Conservation (phyloP, 495 filamentous ascomycete genomes). For the Xylaria flabelliformis region DNA sequence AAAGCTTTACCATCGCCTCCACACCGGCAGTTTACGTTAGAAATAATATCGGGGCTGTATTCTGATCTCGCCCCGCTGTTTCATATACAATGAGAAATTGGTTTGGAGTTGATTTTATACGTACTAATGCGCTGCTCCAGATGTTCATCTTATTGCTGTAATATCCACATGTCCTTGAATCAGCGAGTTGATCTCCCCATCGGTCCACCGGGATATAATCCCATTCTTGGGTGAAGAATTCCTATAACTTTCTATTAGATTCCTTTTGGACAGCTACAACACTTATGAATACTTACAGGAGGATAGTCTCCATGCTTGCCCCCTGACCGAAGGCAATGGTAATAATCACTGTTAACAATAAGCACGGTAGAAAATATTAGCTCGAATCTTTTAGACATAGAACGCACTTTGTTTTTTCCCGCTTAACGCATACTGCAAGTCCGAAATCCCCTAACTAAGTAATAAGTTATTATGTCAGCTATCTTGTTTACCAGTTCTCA, state of each 20-base stretch:
- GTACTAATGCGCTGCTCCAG: conserved; percentile 33
- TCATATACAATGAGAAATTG: neutral
- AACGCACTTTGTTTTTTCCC: conserved; percentile 19
- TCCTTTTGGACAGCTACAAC: neutral
- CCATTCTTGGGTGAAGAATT: conserved; percentile 35
- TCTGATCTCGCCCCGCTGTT: neutral
- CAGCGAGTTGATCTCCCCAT: conserved; percentile 16
- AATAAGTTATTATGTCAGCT: neutral
- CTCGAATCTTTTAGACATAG: neutral
- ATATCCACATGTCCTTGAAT: conserved; percentile 20
- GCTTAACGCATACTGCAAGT: conserved; percentile 3
- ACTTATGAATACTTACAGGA: conserved; percentile 23
- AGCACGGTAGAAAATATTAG: neutral
- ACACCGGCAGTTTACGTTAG: neutral
- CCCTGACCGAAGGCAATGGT: neutral
- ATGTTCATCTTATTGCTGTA: conserved; percentile 35
- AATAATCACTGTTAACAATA: conserved; percentile 7
- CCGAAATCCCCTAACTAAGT: conserved; percentile 18
- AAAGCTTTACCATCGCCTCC: neutral
- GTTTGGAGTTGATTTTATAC: neutral
- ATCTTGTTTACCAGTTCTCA: neutral
- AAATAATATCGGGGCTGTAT: neutral
- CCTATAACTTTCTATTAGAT: conserved; percentile 27
- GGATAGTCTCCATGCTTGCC: conserved; percentile 17
- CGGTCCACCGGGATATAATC: neutral